Evolutionary conservation across 441 rosid species (phyloP).

Genomic region (Theobroma grandiflorum): DNA sequence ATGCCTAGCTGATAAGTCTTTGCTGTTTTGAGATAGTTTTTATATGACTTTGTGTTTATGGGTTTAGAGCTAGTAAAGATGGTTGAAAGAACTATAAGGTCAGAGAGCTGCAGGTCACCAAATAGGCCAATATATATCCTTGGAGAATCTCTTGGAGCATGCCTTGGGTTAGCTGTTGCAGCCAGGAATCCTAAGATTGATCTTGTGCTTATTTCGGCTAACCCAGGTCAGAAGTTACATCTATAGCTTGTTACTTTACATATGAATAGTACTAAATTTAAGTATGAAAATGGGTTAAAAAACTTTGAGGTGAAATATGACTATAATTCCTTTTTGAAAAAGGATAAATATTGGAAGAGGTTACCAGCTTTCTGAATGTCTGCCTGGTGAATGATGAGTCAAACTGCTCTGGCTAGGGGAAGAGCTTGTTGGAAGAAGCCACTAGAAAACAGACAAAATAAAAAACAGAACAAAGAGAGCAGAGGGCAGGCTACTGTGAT

Average conservation of each 20-base stretch:
- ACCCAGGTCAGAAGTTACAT: slow-evolving; percentile 64
- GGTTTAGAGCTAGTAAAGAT: slow-evolving; percentile 67
- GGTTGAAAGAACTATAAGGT: slow-evolving; percentile 67
- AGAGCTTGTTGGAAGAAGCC: too few species aligned
- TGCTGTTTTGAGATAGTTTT: not conserved
- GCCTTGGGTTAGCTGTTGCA: slow-evolving; percentile 84
- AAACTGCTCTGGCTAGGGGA: too few species aligned
- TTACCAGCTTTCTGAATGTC: too few species aligned
- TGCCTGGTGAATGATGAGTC: too few species aligned
- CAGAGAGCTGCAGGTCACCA: slow-evolving; percentile 54
- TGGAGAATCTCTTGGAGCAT: slow-evolving; percentile 92
- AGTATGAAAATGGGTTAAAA: slow-evolving; percentile 51
- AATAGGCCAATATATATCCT: slow-evolving; percentile 84
- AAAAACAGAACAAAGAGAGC: too few species aligned
- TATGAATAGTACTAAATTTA: slow-evolving; percentile 36
- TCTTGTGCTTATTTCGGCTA: slow-evolving; percentile 74
- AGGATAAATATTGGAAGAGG: too few species aligned
- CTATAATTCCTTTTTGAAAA: too few species aligned
- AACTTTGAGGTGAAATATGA: slow-evolving; percentile 21
- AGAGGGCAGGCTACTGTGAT: too few species aligned
- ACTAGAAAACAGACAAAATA: too few species aligned
- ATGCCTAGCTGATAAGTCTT: not conserved
- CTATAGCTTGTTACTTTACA: not conserved
- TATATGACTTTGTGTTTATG: slow-evolving; percentile 16
- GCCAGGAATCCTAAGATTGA: slow-evolving; percentile 71